Evolutionary conservation across 768 basidiomycete species (phyloP).

Genomic region (Hericium rajendrae): DNA sequence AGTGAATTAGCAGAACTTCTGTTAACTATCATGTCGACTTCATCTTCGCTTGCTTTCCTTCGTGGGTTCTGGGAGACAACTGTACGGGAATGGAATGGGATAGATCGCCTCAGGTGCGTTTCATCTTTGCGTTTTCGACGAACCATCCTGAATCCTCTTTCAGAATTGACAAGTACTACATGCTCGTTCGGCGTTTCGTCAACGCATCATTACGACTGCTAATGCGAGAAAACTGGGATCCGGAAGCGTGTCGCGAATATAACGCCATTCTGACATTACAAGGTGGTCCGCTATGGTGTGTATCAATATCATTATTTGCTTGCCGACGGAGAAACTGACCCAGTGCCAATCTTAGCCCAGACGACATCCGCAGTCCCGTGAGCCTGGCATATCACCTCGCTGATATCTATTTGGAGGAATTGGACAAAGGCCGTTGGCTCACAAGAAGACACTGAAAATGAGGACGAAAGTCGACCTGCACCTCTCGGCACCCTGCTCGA

Average conservation of each 20-base stretch:
- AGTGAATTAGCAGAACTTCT: conserved; percentile 76
- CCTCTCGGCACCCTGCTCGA: conserved; percentile 46
- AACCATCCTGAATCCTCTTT: neutral
- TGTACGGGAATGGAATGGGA: conserved; percentile 88
- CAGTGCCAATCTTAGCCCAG: conserved; percentile 35
- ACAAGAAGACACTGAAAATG: conserved; percentile 4
- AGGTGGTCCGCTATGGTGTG: conserved; percentile 84
- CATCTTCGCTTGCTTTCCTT: conserved; percentile 65
- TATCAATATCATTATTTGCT: conserved; percentile 14
- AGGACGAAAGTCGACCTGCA: conserved; percentile 26
- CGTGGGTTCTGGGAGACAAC: conserved; percentile 87
- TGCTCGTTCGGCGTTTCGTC: conserved; percentile 84
- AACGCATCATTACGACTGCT: conserved; percentile 81
- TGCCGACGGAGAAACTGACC: neutral
- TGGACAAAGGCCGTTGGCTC: conserved; percentile 58
- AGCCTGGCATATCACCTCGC: conserved; percentile 79
- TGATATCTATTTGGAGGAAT: conserved; percentile 85
- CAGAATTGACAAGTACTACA: conserved; percentile 96
- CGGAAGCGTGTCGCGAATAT: conserved; percentile 43
- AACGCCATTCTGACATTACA: conserved; percentile 52
- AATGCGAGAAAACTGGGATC: conserved; percentile 60
- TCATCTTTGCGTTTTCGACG: neutral
- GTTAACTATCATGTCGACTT: conserved; percentile 49
- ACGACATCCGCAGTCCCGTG: conserved; percentile 63
- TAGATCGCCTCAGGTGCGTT: conserved; percentile 79